Base-by-base conservation (phyloP, 2,329 filamentous ascomycete genomes). In the Onygenales sp. region DNA sequence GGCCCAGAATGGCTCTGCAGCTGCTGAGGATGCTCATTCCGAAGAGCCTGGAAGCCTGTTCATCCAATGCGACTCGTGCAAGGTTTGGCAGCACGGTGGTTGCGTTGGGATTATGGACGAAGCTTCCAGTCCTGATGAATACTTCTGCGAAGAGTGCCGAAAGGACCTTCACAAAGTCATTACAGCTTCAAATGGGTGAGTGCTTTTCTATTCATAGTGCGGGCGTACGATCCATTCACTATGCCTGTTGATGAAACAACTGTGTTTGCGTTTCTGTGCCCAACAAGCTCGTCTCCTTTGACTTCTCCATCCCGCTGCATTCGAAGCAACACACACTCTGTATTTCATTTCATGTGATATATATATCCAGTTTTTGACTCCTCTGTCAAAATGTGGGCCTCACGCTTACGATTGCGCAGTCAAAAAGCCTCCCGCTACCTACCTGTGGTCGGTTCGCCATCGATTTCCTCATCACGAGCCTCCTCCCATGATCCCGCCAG, bases 21-120 rank as follows among this genome's bases (percentile, higher is more conserved):
- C 69, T 73, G 83, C 73, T 74, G 84, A 75, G 56, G 77, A 79
- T 56, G 64, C 75, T 58, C 77, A 89, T 58, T 82, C 84, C 35
- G 90, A 95, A 64, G 92, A 97, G 60, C 80, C 92, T 60, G 93
- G 92, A 44, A 92, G 91, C 51, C 86, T 97, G 72, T 98, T 96
- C 72, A 91, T 98, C 60, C 92, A 97, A 75, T 98, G 93, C 79
- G 93, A 97, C 72, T 79, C 88, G 59, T 98, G 93, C 77, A 94
- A 95, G 69, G 93, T 97, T 58, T 98, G 92, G 93, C 93, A 98
- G 70, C 93, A 98, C 69, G 93, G 93, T 64, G 92, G 91, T 56
- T 98, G 93, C 66, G 92, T 98, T 55, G 92, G 93, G 56, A 95
- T 98, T 65, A 90, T 95, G 75, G 93, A 93, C 61, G 92, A 95